A percentile compares a stretch with the other conserved stretches of the same genome.
Conservation (phyloP, 2,329 filamentous ascomycete genomes). For the Colletotrichum scovillei region DNA sequence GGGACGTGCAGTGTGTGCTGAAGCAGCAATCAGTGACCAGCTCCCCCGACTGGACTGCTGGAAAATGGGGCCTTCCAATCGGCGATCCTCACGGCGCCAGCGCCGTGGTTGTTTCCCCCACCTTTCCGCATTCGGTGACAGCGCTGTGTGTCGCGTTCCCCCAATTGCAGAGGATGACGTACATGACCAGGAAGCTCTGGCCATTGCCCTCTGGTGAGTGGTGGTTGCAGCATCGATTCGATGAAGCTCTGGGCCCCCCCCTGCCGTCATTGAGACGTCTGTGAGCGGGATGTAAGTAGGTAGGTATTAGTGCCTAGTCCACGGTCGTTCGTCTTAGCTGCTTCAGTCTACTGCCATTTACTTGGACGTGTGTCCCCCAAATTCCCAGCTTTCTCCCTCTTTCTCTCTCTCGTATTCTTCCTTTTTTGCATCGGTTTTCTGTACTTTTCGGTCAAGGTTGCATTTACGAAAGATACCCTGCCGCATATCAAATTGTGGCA, state of each 20-base stretch:
- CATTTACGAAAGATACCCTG: neutral
- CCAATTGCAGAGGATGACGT: constrained; percentile 23
- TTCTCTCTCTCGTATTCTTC: neutral
- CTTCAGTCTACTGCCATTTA: neutral
- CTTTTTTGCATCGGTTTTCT: neutral
- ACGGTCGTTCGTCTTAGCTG: constrained; percentile 1
- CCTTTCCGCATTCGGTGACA: constrained; percentile 18
- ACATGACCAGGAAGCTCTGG: constrained; percentile 31
- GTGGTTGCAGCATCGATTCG: neutral
- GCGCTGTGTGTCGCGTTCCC: too few species aligned
- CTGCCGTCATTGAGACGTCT: constrained; percentile 34
- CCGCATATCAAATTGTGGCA: neutral
- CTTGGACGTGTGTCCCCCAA: neutral
- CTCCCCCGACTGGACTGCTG: neutral
- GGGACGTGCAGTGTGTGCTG: neutral
- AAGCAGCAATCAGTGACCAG: neutral
- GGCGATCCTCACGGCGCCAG: constrained; percentile 7
- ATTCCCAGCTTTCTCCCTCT: neutral
- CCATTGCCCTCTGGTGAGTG: constrained; percentile 8
- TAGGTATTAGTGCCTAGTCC: neutral
- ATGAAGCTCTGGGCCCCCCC: neutral
- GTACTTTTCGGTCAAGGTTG: neutral
- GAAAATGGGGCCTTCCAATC: constrained; percentile 1
- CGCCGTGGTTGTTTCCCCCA: neutral
- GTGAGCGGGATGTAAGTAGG: constrained; percentile 7